phyloP scores from a whole-genome alignment of 164 flowering plant genomes.

The Aristolochia californica region DNA sequence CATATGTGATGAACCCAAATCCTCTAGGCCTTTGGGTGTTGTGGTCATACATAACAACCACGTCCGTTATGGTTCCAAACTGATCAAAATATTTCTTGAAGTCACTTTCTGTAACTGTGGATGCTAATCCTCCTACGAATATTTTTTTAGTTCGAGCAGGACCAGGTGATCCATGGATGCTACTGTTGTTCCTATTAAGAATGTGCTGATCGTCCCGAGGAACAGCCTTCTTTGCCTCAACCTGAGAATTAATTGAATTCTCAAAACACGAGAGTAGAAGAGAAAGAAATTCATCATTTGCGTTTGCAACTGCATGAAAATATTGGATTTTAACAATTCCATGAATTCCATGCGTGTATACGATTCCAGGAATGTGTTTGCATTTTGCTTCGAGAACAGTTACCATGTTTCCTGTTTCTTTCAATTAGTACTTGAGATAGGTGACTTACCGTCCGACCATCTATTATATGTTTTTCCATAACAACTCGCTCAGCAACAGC shows the following conservation, averaged over 20 bases:
- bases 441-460: constrained; percentile 71
- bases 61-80: constrained; percentile 66
- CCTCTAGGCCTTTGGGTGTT: constrained; percentile 80
- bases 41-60: constrained; percentile 81
- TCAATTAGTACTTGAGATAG: neutral
- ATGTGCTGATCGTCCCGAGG: constrained; percentile 66
- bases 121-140: constrained; percentile 79
- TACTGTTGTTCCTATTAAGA: constrained; percentile 30
- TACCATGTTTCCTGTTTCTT: neutral
- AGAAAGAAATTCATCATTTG: neutral
- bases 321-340: neutral
- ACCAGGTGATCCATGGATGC: constrained; percentile 50
- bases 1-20: constrained; percentile 74
- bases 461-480: constrained; percentile 70
- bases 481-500: constrained; percentile 75
- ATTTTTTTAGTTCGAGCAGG: constrained; percentile 62
- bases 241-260: constrained; percentile 26
- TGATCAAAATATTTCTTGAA: constrained; percentile 69
- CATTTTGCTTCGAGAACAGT: too few relatives aligned
- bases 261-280: constrained; percentile 1
- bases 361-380: too few relatives aligned
- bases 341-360: too few relatives aligned
- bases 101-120: constrained; percentile 61
- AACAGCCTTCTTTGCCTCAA: constrained; percentile 83
- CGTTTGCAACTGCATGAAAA: neutral